phyloP scores from a whole-genome alignment of 495 filamentous ascomycete genomes.

The Filosporella fistucella region DNA sequence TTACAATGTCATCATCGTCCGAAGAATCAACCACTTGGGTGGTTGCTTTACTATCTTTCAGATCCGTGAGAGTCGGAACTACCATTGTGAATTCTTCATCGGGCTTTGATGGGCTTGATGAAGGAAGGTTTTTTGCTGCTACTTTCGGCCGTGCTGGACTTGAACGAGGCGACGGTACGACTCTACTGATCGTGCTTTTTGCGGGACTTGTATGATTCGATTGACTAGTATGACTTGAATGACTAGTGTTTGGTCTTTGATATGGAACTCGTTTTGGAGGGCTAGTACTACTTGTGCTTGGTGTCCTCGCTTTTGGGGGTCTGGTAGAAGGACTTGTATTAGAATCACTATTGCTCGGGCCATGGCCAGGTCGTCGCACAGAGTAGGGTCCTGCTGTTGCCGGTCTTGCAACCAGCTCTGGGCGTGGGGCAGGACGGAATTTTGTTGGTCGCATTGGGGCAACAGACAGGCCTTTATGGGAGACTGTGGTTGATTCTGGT shows the following conservation, averaged over 20 bases:
- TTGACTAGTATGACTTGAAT: constrained; percentile 24
- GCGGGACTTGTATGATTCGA: constrained; percentile 23
- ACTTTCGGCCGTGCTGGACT: constrained; percentile 33
- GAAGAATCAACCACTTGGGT: constrained; percentile 23
- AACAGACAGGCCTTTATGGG: constrained; percentile 46
- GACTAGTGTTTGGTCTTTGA: constrained; percentile 26
- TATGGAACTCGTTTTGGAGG: constrained; percentile 12
- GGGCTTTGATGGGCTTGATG: constrained; percentile 29
- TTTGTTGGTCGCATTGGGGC: constrained; percentile 50
- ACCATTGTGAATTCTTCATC: constrained; percentile 51
- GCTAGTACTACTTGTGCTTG: constrained; percentile 17
- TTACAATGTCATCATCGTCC: constrained; percentile 24
- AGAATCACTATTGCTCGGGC: constrained; percentile 32
- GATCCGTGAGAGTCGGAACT: constrained; percentile 28
- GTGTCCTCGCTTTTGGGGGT: constrained; percentile 15
- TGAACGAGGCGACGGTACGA: constrained; percentile 19
- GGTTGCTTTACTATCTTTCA: constrained; percentile 4
- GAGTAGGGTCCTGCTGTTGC: constrained; percentile 56
- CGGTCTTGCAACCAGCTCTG: constrained; percentile 44
- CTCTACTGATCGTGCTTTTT: constrained; percentile 19
- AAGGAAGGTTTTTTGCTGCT: constrained; percentile 11
- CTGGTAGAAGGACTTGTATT: constrained; percentile 20
- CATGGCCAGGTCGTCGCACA: constrained; percentile 42
- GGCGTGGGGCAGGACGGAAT: constrained; percentile 26
- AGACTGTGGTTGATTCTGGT: constrained; percentile 30